Percentiles rank a stretch among this genome's conserved stretches.
phyloP scores from a whole-genome alignment of 2,329 filamentous ascomycete species.

The Calonectria pseudoreteaudii region DNA sequence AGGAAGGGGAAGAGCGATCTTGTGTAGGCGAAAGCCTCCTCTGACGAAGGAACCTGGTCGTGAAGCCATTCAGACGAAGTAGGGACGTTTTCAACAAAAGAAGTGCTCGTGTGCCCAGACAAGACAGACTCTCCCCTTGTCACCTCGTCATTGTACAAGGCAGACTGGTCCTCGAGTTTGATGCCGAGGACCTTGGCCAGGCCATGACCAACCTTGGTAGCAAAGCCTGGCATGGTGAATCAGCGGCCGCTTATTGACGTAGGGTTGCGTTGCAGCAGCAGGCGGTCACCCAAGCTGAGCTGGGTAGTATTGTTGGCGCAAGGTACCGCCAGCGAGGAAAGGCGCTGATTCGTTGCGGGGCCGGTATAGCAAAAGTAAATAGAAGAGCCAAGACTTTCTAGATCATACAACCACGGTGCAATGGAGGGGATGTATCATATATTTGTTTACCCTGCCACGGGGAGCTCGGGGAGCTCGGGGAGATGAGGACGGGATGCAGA shows the following conservation, averaged over 20 bases:
- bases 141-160: slow-evolving; percentile 66
- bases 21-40: slow-evolving; percentile 70
- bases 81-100: slow-evolving; percentile 86
- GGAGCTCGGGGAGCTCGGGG: slow-evolving; percentile 24
- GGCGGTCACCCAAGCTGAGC: not conserved
- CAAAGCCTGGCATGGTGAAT: slow-evolving; percentile 31
- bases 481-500: not conserved
- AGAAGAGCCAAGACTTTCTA: slow-evolving; percentile 12
- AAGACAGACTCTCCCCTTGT: slow-evolving; percentile 84
- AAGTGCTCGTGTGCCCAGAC: slow-evolving; percentile 78
- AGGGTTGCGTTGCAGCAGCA: not conserved
- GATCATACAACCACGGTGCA: not conserved
- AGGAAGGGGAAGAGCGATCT: slow-evolving; percentile 86
- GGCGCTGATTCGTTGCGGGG: not conserved
- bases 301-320: not conserved
- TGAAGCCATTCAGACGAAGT: slow-evolving; percentile 78
- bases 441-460: slow-evolving; percentile 11
- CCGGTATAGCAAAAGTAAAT: not conserved
- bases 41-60: slow-evolving; percentile 69
- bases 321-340: not conserved
- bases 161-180: slow-evolving; percentile 73
- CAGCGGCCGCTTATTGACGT: not conserved
- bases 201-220: slow-evolving; percentile 74
- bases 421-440: not conserved
- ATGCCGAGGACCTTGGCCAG: slow-evolving; percentile 87